These are phyloP conservation scores for Tolypocladium inflatum DNA, from an alignment of 2,329 filamentous ascomycete species.

Conservation along the genomic window DNA sequence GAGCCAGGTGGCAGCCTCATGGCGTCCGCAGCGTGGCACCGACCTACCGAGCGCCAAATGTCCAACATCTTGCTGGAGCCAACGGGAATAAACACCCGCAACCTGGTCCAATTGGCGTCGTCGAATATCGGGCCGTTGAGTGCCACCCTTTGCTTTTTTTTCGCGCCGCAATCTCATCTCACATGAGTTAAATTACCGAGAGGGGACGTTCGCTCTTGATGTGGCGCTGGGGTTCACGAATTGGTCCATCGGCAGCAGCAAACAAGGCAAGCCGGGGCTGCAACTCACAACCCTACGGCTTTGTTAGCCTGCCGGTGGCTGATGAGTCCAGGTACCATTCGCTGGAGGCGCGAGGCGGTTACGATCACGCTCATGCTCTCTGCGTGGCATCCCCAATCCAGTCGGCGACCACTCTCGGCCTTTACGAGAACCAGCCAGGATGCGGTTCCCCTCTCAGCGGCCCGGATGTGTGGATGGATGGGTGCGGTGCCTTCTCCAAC, in stretches of 20 bases:
- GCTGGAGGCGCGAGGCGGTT: background rate
- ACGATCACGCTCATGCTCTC: background rate
- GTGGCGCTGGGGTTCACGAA: background rate
- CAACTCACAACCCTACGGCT: background rate
- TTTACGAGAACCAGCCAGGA: background rate
- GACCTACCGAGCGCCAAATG: background rate
- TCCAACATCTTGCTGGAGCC: background rate
- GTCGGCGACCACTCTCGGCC: background rate
- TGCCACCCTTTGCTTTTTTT: conserved; percentile 2
- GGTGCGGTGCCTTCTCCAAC: background rate
- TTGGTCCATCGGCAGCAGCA: background rate
- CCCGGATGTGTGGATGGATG: background rate
- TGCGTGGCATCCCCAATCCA: background rate
- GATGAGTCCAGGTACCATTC: background rate
- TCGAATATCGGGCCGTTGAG: background rate
- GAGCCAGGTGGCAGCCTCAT: background rate
- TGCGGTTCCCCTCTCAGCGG: background rate
- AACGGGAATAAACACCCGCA: background rate
- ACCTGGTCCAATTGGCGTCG: background rate
- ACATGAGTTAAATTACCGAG: conserved; percentile 1
- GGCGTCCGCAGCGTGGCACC: background rate
- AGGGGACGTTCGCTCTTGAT: background rate
- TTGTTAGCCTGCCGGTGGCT: background rate
- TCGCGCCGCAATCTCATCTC: background rate
- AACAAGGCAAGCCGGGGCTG: background rate